A percentile compares a stretch with the other conserved stretches of the same genome.
Conservation (phyloP, 352 stramenopile species). For the Globisporangium canariense region DNA sequence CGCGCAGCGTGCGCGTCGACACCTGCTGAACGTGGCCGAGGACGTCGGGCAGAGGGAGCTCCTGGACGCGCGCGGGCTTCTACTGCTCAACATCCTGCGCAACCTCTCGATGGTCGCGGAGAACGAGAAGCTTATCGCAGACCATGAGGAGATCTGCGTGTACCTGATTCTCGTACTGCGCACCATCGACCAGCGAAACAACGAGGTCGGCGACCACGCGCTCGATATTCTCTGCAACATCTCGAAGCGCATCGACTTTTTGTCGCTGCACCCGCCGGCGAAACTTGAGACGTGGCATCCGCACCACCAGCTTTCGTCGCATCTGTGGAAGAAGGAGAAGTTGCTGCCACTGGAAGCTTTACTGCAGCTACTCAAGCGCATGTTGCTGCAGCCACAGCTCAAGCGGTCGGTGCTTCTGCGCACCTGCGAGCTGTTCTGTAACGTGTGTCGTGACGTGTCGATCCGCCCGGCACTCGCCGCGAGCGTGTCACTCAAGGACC, state of each 20-base stretch:
- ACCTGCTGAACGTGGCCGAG: conserved; percentile 43
- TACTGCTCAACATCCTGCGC: conserved; percentile 76
- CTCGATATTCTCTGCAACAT: conserved; percentile 74
- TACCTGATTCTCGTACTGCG: conserved; percentile 62
- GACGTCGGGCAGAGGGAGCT: conserved; percentile 49
- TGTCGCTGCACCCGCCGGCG: conserved; percentile 49
- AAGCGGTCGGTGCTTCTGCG: conserved; percentile 60
- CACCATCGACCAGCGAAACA: conserved; percentile 27
- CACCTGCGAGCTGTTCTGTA: conserved; percentile 57
- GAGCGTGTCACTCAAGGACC: conserved; percentile 41
- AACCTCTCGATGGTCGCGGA: conserved; percentile 71
- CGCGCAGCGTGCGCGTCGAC: conserved; percentile 21
- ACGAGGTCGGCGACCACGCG: conserved; percentile 65
- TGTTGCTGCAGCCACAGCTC: conserved; percentile 33
- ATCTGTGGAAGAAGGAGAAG: conserved; percentile 61
- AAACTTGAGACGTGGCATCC: conserved; percentile 57
- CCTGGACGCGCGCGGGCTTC: conserved; percentile 43
- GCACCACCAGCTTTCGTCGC: conserved; percentile 51
- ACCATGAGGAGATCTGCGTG: conserved; percentile 62
- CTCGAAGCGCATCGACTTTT: conserved; percentile 68
- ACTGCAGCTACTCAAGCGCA: conserved; percentile 42
- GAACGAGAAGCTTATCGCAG: conserved; percentile 63
- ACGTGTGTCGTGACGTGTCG: conserved; percentile 47
- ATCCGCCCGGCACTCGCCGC: conserved; percentile 40
- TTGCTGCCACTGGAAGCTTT: conserved; percentile 62